Conservation (phyloP, 306 rosid species). For the Malus domestica region DNA sequence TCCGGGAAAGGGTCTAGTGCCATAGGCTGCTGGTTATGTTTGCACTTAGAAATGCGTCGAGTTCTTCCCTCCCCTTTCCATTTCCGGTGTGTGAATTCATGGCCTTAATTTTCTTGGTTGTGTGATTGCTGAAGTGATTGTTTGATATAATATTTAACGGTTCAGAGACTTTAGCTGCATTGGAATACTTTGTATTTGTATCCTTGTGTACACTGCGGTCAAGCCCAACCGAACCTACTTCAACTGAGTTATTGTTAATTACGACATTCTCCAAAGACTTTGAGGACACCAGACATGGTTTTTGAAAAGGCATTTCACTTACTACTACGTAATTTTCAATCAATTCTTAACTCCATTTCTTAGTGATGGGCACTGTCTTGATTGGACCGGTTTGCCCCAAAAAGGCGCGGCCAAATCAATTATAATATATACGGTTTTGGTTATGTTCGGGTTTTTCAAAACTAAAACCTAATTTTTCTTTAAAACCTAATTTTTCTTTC, state of each 20-base stretch:
- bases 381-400: background rate
- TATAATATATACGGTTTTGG: background rate
- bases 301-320: too few species aligned
- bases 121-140: background rate
- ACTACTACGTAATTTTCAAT: too few species aligned
- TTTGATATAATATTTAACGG: background rate
- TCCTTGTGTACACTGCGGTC: constrained; percentile 3
- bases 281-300: too few species aligned
- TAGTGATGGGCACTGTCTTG: background rate
- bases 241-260: background rate
- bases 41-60: background rate
- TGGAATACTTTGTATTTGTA: background rate
- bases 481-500: too few species aligned
- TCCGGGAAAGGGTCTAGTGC: background rate
- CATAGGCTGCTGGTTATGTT: background rate
- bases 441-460: too few species aligned
- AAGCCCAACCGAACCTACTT: constrained; percentile 16
- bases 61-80: background rate
- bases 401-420: background rate
- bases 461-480: too few species aligned
- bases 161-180: background rate
- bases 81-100: background rate
- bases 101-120: background rate
- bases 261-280: background rate
- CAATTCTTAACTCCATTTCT: too few species aligned